Percentiles rank a stretch among this genome's conserved stretches.
These are phyloP conservation scores for Lentinula sp. DNA, from an alignment of 768 basidiomycete species.

Conservation along the genomic window DNA sequence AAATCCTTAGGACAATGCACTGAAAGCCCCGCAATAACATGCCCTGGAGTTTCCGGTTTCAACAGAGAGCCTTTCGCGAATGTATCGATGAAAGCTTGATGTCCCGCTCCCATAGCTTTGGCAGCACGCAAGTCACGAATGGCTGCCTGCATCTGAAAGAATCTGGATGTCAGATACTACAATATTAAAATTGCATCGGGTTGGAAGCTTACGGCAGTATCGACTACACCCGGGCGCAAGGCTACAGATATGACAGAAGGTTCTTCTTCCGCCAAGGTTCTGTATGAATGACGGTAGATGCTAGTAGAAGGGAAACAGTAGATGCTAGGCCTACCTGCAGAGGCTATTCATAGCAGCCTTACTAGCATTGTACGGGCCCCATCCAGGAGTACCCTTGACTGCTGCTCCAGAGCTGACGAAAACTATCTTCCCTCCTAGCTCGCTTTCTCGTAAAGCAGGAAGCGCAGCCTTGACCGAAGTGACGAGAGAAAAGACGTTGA, in stretches of 20 bases:
- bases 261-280: slow-evolving; percentile 84
- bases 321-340: slow-evolving; percentile 45
- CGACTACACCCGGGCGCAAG: slow-evolving; percentile 82
- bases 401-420: slow-evolving; percentile 88
- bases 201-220: slow-evolving; percentile 54
- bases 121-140: slow-evolving; percentile 44
- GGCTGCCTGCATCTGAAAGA: slow-evolving; percentile 60
- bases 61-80: slow-evolving; percentile 66
- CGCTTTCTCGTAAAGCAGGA: slow-evolving; percentile 60
- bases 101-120: slow-evolving; percentile 49
- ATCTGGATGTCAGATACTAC: neutral
- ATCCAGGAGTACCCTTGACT: slow-evolving; percentile 55
- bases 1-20: slow-evolving; percentile 56
- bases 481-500: slow-evolving; percentile 84
- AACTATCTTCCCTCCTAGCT: slow-evolving; percentile 58
- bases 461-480: slow-evolving; percentile 60
- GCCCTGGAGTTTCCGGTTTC: slow-evolving; percentile 65
- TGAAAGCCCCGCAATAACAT: slow-evolving; percentile 73
- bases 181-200: neutral
- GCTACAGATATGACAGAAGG: slow-evolving; percentile 68
- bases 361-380: slow-evolving; percentile 78
- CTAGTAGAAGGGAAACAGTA: neutral
- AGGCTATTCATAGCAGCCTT: slow-evolving; percentile 91
- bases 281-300: slow-evolving; percentile 17
- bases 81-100: slow-evolving; percentile 51